These are phyloP conservation scores for Monosporozyma aerobia DNA, from an alignment of 805 yeast genomes.

Conservation along the genomic window DNA sequence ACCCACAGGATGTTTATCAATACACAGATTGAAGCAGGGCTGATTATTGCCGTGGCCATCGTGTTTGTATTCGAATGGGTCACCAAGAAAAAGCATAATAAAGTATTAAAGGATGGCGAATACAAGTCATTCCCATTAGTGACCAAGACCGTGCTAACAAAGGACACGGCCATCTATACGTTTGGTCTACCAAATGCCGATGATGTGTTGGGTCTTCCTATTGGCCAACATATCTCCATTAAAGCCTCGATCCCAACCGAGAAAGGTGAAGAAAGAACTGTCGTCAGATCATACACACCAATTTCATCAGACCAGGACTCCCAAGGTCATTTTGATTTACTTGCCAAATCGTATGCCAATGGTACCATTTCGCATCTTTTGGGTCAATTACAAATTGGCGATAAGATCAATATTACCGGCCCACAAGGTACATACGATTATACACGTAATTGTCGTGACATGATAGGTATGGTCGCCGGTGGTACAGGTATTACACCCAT, in stretches of 20 bases:
- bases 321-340: conserved; percentile 72
- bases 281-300: conserved; percentile 85
- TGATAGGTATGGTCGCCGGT: conserved; percentile 87
- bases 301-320: conserved; percentile 66
- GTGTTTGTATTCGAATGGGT: neutral
- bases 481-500: conserved; percentile 96
- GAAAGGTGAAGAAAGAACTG: conserved; percentile 55
- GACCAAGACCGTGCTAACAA: conserved; percentile 64
- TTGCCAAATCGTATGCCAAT: conserved; percentile 75
- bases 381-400: conserved; percentile 68
- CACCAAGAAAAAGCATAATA: neutral
- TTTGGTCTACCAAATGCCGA: conserved; percentile 70
- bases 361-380: conserved; percentile 78
- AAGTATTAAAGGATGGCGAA: conserved; percentile 53
- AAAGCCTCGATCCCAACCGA: conserved; percentile 44
- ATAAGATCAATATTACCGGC: conserved; percentile 68
- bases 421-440: conserved; percentile 87
- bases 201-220: conserved; percentile 77
- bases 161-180: conserved; percentile 75
- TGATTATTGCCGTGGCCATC: neutral
- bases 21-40: neutral
- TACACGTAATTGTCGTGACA: conserved; percentile 64
- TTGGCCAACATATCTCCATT: conserved; percentile 88
- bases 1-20: neutral
- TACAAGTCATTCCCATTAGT: conserved; percentile 75